phyloP scores from a whole-genome alignment of 495 filamentous ascomycete species.

The Penicillium samsonianum region DNA sequence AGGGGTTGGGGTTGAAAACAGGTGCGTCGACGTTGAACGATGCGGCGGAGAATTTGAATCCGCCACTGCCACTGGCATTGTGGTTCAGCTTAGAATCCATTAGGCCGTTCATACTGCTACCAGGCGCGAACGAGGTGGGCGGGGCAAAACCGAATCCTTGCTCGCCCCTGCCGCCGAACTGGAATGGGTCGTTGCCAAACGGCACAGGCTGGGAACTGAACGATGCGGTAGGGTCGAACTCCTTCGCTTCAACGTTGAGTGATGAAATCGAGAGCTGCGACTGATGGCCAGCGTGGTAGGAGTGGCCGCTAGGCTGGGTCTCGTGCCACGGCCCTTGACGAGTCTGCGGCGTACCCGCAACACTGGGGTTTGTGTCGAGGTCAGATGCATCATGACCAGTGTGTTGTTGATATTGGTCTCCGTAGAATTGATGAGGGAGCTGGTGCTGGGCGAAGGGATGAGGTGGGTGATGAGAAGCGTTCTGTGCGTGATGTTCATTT shows the following conservation, averaged over 20 bases:
- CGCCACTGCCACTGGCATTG: slow-evolving; percentile 55
- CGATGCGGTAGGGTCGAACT: slow-evolving; percentile 73
- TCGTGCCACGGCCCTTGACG: slow-evolving; percentile 46
- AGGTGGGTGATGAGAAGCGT: slow-evolving; percentile 13
- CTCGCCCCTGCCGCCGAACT: slow-evolving; percentile 43
- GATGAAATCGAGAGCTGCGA: slow-evolving; percentile 71
- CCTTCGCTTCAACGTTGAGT: slow-evolving; percentile 83
- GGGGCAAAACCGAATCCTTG: slow-evolving; percentile 60
- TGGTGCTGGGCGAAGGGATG: slow-evolving; percentile 38
- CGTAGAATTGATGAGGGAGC: slow-evolving; percentile 41
- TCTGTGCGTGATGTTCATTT: slow-evolving; percentile 29
- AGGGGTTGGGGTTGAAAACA: slow-evolving; percentile 75
- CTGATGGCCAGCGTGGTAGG: slow-evolving; percentile 50
- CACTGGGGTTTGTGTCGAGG: slow-evolving; percentile 75
- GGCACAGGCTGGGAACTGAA: slow-evolving; percentile 61
- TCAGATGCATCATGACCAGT: slow-evolving; percentile 62
- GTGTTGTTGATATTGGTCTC: slow-evolving; percentile 37
- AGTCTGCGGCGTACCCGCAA: slow-evolving; percentile 61
- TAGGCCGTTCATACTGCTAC: slow-evolving; percentile 27
- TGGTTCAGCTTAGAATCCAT: slow-evolving; percentile 16
- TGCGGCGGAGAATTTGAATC: slow-evolving; percentile 72
- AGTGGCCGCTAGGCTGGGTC: slow-evolving; percentile 39
- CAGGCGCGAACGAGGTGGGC: slow-evolving; percentile 72
- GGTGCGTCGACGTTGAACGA: slow-evolving; percentile 82
- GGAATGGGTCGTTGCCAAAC: slow-evolving; percentile 58